These are phyloP conservation scores for Physcia stellaris DNA, from an alignment of 495 filamentous ascomycete species.

Conservation along the genomic window DNA sequence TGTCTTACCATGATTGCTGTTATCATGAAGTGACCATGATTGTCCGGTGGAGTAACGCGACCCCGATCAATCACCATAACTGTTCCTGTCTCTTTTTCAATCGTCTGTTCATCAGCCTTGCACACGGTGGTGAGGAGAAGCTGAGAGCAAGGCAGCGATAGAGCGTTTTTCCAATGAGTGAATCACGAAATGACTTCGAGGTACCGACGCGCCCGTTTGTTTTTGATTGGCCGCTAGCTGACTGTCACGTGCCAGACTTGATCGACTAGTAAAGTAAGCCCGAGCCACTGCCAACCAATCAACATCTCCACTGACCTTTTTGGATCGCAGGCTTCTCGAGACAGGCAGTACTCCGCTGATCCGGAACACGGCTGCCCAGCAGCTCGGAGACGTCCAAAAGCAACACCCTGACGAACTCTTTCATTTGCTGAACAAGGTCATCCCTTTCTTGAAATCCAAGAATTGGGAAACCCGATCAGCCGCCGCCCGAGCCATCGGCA, in stretches of 20 bases:
- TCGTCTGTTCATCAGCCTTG: too few relatives aligned
- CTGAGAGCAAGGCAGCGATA: too few relatives aligned
- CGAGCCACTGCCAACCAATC: constrained; percentile 6
- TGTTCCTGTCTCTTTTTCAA: too few relatives aligned
- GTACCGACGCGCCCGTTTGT: too few relatives aligned
- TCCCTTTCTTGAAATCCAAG: constrained; percentile 82
- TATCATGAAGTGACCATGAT: too few relatives aligned
- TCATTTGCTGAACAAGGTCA: constrained; percentile 87
- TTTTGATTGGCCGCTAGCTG: background rate
- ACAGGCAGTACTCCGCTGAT: constrained; percentile 91
- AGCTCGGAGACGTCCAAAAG: constrained; percentile 94
- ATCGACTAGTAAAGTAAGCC: constrained; percentile 87
- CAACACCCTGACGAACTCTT: constrained; percentile 94
- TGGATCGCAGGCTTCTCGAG: constrained; percentile 62
- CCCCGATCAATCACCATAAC: too few relatives aligned
- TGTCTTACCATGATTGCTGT: too few relatives aligned
- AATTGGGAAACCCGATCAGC: constrained; percentile 92
- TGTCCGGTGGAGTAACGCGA: too few relatives aligned
- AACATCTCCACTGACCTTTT: constrained; percentile 22
- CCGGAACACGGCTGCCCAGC: constrained; percentile 88
- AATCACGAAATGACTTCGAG: too few relatives aligned
- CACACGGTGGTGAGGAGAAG: too few relatives aligned
- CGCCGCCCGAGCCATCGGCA: constrained; percentile 80
- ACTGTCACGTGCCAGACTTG: constrained; percentile 43
- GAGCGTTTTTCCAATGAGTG: too few relatives aligned